Evolutionary conservation across 1,284 basidiomycete species (phyloP).

Genomic region (Golubevia sp.): DNA sequence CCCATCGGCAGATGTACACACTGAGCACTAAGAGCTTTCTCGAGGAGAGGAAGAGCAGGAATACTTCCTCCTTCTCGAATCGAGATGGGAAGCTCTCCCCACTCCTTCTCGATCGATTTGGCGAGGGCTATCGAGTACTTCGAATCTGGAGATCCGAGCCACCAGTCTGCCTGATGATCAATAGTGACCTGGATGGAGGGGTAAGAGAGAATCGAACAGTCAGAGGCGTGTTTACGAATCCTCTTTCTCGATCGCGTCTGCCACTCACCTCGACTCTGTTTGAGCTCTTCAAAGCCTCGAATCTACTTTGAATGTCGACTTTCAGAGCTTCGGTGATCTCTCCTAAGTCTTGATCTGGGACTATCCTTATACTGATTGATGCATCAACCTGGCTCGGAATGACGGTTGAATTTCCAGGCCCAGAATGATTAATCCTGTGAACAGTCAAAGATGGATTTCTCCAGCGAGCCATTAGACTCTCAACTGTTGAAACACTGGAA

Average conservation of each 20-base stretch:
- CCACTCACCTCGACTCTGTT: constrained; percentile 72
- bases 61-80: constrained; percentile 23
- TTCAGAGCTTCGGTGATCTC: constrained; percentile 72
- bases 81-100: constrained; percentile 64
- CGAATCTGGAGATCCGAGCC: constrained; percentile 83
- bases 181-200: constrained; percentile 69
- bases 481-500: constrained; percentile 15
- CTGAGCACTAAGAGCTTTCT: constrained; percentile 76
- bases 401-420: constrained; percentile 36
- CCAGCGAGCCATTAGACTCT: constrained; percentile 46
- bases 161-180: constrained; percentile 89
- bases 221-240: too few relatives aligned
- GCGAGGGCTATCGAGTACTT: constrained; percentile 83
- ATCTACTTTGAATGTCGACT: constrained; percentile 70
- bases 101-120: constrained; percentile 86
- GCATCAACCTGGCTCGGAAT: constrained; percentile 44
- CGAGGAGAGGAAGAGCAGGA: constrained; percentile 87
- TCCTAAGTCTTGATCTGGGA: constrained; percentile 86
- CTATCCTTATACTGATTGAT: constrained; percentile 72
- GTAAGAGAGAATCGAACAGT: not conserved
- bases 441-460: constrained; percentile 42
- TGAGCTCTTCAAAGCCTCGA: constrained; percentile 70
- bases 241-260: not conserved
- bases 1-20: constrained; percentile 88
- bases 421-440: constrained; percentile 34